Evolutionary conservation across 2,329 filamentous ascomycete species (phyloP).

Genomic region (Arthrobotrys megalospora): DNA sequence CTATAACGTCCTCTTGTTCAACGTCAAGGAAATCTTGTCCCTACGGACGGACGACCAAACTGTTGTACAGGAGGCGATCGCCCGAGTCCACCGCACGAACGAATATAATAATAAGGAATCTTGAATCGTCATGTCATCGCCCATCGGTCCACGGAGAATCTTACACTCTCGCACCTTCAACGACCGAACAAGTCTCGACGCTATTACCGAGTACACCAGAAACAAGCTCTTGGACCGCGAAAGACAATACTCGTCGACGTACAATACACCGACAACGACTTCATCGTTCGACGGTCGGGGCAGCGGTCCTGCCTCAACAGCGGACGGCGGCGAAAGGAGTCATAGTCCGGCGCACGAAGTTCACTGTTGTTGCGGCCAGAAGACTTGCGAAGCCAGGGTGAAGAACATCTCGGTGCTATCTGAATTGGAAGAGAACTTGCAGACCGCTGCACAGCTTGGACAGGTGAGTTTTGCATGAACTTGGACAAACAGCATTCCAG

Average conservation of each 20-base stretch:
- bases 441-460: slow-evolving; percentile 59
- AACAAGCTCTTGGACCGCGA: slow-evolving; percentile 50
- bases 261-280: slow-evolving; percentile 36
- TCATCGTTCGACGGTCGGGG: slow-evolving; percentile 54
- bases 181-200: slow-evolving; percentile 56
- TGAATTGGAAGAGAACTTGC: slow-evolving; percentile 58
- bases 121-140: slow-evolving; percentile 53
- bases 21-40: slow-evolving; percentile 29
- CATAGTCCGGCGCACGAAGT: slow-evolving; percentile 54
- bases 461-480: slow-evolving; percentile 40
- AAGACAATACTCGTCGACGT: slow-evolving; percentile 36
- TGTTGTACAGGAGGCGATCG: slow-evolving; percentile 12
- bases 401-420: slow-evolving; percentile 53
- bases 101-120: background rate
- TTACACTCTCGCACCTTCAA: slow-evolving; percentile 56
- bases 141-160: slow-evolving; percentile 60
- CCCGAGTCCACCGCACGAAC: background rate
- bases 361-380: slow-evolving; percentile 55
- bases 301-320: slow-evolving; percentile 42
- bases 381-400: slow-evolving; percentile 52
- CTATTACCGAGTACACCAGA: slow-evolving; percentile 54
- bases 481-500: slow-evolving; percentile 46
- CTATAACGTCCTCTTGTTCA: slow-evolving; percentile 21
- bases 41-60: slow-evolving; percentile 18
- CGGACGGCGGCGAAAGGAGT: slow-evolving; percentile 38